These are phyloP conservation scores for Starmerella apicola DNA, from an alignment of 805 yeast genomes.

Conservation along the genomic window DNA sequence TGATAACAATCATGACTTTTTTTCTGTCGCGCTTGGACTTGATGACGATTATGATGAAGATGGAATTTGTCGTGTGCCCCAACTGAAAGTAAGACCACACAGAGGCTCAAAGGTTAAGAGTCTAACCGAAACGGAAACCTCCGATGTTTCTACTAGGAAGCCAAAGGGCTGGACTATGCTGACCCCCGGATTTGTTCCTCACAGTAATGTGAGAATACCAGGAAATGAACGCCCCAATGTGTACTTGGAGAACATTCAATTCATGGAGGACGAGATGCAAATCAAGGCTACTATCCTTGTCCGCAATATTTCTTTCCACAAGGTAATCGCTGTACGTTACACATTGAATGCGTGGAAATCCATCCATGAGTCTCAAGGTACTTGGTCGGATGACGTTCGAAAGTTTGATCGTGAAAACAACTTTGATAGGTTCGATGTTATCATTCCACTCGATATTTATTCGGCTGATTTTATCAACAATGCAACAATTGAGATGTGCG, in stretches of 20 bases:
- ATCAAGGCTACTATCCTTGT: conserved; percentile 70
- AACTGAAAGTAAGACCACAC: neutral
- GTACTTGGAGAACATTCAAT: conserved; percentile 51
- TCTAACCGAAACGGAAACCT: neutral
- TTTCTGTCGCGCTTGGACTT: neutral
- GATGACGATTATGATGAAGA: conserved; percentile 1
- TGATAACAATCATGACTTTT: neutral
- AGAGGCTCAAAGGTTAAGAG: neutral
- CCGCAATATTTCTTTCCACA: conserved; percentile 56
- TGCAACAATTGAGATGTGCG: conserved; percentile 39
- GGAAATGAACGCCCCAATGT: conserved; percentile 31
- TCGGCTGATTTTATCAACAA: conserved; percentile 21
- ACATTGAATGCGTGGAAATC: conserved; percentile 72
- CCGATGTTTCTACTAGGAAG: neutral
- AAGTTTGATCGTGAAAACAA: conserved; percentile 23
- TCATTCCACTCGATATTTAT: conserved; percentile 30
- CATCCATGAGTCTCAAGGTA: conserved; percentile 53
- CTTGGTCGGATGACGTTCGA: conserved; percentile 41
- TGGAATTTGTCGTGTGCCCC: neutral
- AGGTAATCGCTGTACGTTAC: conserved; percentile 57
- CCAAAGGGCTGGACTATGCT: conserved; percentile 12
- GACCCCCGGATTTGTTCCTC: conserved; percentile 15
- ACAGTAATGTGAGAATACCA: conserved; percentile 14
- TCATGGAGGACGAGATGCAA: conserved; percentile 44
- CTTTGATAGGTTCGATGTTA: conserved; percentile 58